phyloP scores from a whole-genome alignment of 1,284 basidiomycete genomes.

The Gymnopus androsaceus region DNA sequence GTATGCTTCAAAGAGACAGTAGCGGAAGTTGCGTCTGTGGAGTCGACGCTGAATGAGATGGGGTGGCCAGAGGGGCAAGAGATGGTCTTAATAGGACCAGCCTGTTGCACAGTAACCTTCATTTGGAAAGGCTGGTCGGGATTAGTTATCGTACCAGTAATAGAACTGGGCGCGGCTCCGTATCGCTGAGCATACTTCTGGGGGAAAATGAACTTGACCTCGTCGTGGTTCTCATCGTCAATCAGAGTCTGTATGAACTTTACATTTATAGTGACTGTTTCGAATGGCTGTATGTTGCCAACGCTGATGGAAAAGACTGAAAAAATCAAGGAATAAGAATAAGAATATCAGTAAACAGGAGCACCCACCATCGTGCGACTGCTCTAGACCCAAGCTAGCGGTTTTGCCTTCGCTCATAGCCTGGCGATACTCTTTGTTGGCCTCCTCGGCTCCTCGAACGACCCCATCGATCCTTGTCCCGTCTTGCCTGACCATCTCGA shows the following conservation, averaged over 20 bases:
- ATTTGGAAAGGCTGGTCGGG: neutral
- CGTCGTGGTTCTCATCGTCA: constrained; percentile 16
- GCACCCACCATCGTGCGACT: neutral
- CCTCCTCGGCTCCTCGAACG: neutral
- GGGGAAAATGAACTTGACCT: constrained; percentile 14
- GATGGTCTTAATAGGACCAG: too few species aligned
- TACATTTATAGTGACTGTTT: constrained; percentile 15
- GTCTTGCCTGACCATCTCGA: neutral
- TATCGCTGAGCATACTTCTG: constrained; percentile 13
- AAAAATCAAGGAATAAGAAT: too few species aligned
- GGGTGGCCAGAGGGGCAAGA: too few species aligned
- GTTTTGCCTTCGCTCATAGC: neutral
- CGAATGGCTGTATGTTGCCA: constrained; percentile 10
- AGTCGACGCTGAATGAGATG: constrained; percentile 5
- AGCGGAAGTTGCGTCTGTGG: constrained; percentile 11
- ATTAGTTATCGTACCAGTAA: neutral
- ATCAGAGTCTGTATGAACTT: constrained; percentile 10
- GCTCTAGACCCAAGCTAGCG: neutral
- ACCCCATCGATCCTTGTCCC: neutral
- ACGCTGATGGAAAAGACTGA: constrained; percentile 10
- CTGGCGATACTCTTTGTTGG: neutral
- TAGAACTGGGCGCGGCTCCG: constrained; percentile 4
- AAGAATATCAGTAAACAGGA: too few species aligned
- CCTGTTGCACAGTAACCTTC: constrained; percentile 4
- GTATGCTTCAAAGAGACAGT: constrained; percentile 2